Conservation (phyloP, 2,329 filamentous ascomycete genomes). For the Gaeumannomyces tritici region DNA sequence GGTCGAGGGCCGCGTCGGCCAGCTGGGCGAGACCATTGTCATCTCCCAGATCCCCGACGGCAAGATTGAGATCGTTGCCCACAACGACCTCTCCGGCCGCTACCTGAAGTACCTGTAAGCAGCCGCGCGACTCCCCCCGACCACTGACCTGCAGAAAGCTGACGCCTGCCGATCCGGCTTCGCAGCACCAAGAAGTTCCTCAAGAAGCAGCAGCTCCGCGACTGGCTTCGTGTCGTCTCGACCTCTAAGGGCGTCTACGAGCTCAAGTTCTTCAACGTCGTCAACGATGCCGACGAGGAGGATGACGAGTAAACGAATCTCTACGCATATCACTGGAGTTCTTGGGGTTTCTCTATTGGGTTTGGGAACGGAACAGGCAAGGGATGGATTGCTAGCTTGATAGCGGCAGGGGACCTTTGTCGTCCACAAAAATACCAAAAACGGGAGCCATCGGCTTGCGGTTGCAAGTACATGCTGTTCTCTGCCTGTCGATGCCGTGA, state of each 20-base stretch:
- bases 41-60: conserved; percentile 90
- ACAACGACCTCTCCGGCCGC: conserved; percentile 96
- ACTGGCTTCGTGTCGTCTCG: conserved; percentile 98
- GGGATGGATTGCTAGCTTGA: neutral
- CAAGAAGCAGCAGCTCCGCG: conserved; percentile 99
- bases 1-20: conserved; percentile 95
- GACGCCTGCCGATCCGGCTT: neutral
- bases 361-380: neutral
- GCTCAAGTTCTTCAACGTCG: conserved; percentile 99
- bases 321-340: neutral
- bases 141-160: too few species aligned
- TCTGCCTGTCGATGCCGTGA: neutral
- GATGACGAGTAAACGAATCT: conserved; percentile 78
- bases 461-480: neutral
- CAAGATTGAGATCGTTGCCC: conserved; percentile 95
- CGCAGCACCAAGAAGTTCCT: conserved; percentile 99
- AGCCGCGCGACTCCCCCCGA: neutral
- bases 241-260: conserved; percentile 98
- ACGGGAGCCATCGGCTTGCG: neutral
- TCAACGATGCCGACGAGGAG: conserved; percentile 95
- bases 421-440: neutral
- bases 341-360: neutral
- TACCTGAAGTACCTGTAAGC: conserved; percentile 99
- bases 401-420: neutral
- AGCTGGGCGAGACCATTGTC: conserved; percentile 87